phyloP scores from a whole-genome alignment of 2,329 filamentous ascomycete genomes.

The Madurella mycetomatis region DNA sequence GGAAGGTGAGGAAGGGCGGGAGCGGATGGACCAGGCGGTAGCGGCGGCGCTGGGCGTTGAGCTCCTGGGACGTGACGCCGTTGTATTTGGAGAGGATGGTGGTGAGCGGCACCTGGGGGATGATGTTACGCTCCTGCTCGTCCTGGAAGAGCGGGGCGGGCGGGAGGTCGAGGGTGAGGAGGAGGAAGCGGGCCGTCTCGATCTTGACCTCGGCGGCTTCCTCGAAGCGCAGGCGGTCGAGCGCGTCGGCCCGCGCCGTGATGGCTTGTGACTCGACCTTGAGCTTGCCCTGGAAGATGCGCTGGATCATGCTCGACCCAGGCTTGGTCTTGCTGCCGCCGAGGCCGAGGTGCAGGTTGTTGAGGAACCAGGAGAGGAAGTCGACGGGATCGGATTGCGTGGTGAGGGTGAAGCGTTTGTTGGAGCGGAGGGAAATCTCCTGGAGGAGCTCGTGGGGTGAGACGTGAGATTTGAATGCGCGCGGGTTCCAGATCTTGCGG shows the following conservation, averaged over 20 bases:
- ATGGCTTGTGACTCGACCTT: constrained; percentile 93
- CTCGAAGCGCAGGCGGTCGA: constrained; percentile 87
- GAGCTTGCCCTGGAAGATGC: constrained; percentile 87
- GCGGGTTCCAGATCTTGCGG: constrained; percentile 96
- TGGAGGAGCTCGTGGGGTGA: constrained; percentile 96
- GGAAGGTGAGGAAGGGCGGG: constrained; percentile 85
- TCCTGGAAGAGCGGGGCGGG: constrained; percentile 93
- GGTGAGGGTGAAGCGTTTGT: constrained; percentile 87
- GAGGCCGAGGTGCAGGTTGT: constrained; percentile 86
- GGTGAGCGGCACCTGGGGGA: constrained; percentile 82
- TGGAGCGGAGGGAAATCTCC: constrained; percentile 84
- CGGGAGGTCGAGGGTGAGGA: constrained; percentile 89
- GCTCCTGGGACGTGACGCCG: constrained; percentile 79
- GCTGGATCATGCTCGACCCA: constrained; percentile 79
- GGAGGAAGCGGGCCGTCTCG: constrained; percentile 74
- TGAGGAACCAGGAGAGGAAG: constrained; percentile 95
- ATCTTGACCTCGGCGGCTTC: constrained; percentile 78
- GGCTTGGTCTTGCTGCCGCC: constrained; percentile 87
- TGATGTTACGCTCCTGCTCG: constrained; percentile 90
- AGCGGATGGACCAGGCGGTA: constrained; percentile 88
- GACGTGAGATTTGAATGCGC: constrained; percentile 93
- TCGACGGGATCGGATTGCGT: constrained; percentile 93
- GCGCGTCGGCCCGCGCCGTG: constrained; percentile 81
- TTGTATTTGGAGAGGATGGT: constrained; percentile 90
- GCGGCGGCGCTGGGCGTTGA: constrained; percentile 79